phyloP scores from a whole-genome alignment of 2,329 filamentous ascomycete species.

The Penicillium sp. region DNA sequence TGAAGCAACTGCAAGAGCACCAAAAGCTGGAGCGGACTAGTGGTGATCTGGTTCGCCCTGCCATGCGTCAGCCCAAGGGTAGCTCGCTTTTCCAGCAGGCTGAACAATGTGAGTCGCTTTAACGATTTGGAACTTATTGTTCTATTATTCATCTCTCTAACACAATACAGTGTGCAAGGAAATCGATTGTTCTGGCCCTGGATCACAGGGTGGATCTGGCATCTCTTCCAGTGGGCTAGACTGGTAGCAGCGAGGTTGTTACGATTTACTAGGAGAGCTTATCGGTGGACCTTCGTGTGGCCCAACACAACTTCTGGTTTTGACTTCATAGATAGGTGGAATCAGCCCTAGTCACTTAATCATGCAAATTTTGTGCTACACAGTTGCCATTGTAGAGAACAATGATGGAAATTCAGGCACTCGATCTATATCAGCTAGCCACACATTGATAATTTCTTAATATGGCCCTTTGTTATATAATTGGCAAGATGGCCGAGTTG shows the following conservation, averaged over 20 bases:
- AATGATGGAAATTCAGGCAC: too few relatives aligned
- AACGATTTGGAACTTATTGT: too few relatives aligned
- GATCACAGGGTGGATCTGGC: constrained; percentile 3
- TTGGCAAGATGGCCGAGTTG: constrained; percentile 35
- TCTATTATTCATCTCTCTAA: not conserved
- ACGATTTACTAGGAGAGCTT: too few relatives aligned
- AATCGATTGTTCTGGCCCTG: constrained; percentile 15
- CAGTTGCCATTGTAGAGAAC: too few relatives aligned
- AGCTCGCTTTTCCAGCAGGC: constrained; percentile 29
- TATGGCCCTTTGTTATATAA: too few relatives aligned
- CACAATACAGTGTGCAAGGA: constrained; percentile 19
- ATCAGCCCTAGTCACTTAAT: too few relatives aligned
- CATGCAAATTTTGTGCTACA: too few relatives aligned
- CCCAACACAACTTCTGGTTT: too few relatives aligned
- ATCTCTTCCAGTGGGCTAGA: constrained; percentile 5
- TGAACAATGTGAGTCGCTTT: constrained; percentile 24
- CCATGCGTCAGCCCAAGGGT: constrained; percentile 24
- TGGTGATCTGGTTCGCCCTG: constrained; percentile 24
- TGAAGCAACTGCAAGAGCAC: constrained; percentile 24
- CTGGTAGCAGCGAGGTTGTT: constrained; percentile 10
- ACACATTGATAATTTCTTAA: too few relatives aligned
- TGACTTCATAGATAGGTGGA: too few relatives aligned
- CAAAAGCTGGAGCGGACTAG: constrained; percentile 22
- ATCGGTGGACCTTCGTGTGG: too few relatives aligned
- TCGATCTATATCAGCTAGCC: too few relatives aligned